These are phyloP conservation scores for Melaleuca alternifolia DNA, from an alignment of 345 rosid genomes.

Conservation along the genomic window DNA sequence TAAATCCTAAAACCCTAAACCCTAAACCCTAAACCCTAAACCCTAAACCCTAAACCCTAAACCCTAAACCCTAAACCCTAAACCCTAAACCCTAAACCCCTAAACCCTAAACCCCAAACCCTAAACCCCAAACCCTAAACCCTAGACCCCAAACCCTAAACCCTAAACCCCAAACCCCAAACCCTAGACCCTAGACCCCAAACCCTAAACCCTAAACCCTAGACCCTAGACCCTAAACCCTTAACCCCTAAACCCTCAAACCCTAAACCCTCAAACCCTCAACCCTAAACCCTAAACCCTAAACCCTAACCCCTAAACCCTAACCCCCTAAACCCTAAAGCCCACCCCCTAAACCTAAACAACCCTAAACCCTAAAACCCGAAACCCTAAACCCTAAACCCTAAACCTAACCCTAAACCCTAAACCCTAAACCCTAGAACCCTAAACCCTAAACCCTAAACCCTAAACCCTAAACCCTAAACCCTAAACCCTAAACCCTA, in stretches of 20 bases:
- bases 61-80: constrained; percentile 2
- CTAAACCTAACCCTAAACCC: not conserved
- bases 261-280: constrained; percentile 2
- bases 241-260: not conserved
- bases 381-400: constrained; percentile 1
- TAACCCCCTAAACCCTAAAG: not conserved
- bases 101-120: constrained; percentile 5
- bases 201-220: not conserved
- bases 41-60: too few relatives aligned
- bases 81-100: constrained; percentile 5
- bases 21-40: too few relatives aligned
- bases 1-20: not conserved
- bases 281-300: not conserved
- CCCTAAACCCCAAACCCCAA: not conserved
- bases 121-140: constrained; percentile 3
- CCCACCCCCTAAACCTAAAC: constrained; percentile 1
- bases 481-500: constrained; percentile 3
- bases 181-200: not conserved
- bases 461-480: constrained; percentile 3
- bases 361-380: not conserved
- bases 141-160: constrained; percentile 1
- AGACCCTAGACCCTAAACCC: not conserved
- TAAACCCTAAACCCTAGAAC: not conserved
- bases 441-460: constrained; percentile 2
- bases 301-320: not conserved